These are phyloP conservation scores for Metschnikowia lachancei DNA, from an alignment of 805 yeast genomes.

Conservation along the genomic window DNA sequence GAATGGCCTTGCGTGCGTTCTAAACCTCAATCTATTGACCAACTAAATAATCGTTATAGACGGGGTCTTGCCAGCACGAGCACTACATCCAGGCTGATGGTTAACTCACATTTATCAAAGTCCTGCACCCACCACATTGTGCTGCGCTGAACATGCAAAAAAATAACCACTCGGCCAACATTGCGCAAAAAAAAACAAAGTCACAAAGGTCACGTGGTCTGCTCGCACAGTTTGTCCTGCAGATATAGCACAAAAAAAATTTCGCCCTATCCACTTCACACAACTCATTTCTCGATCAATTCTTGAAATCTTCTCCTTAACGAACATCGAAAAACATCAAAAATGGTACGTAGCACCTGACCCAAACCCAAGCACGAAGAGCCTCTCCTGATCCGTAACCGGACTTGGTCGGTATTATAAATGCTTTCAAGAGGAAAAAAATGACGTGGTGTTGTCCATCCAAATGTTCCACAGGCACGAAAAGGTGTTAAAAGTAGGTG, in stretches of 20 bases:
- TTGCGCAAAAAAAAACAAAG: constrained; percentile 7
- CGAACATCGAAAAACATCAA: constrained; percentile 28
- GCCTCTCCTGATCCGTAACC: neutral
- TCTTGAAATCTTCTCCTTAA: constrained; percentile 18
- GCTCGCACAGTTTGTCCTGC: constrained; percentile 15
- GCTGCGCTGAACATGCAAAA: no score
- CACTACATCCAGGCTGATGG: no score
- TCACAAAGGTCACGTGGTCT: constrained; percentile 10
- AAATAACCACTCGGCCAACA: neutral
- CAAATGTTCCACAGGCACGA: no score
- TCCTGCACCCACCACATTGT: no score
- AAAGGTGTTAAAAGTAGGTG: no score
- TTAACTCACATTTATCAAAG: no score
- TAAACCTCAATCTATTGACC: no score
- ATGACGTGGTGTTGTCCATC: neutral
- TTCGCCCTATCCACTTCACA: constrained; percentile 12
- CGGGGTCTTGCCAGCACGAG: no score
- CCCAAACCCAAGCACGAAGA: neutral
- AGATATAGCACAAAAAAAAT: constrained; percentile 18
- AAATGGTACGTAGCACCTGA: constrained; percentile 32
- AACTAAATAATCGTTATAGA: no score
- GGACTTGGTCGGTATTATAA: neutral
- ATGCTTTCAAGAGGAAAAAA: neutral
- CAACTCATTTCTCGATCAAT: constrained; percentile 9
- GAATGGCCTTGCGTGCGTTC: no score